Evolutionary conservation across 2,329 filamentous ascomycete genomes (phyloP).

Genomic region (Parastagonospora nodorum): DNA sequence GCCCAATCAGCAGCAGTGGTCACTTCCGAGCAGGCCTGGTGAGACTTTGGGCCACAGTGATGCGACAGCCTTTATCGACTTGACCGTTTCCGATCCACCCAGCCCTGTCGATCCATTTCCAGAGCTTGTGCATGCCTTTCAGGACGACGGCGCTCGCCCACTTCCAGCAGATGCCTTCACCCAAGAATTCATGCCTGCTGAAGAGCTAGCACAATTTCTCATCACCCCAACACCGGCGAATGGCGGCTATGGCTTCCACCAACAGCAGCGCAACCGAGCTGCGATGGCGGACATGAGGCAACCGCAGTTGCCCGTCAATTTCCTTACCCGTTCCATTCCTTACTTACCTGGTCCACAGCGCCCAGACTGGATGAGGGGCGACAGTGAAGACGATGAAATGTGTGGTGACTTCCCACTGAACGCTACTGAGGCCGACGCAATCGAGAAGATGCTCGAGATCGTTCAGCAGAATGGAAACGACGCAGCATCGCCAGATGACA

Average conservation of each 20-base stretch:
- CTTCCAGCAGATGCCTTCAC: conserved; percentile 20
- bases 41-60: background rate
- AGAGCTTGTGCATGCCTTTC: conserved; percentile 7
- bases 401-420: conserved; percentile 19
- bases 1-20: conserved; percentile 1
- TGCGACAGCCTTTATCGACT: conserved; percentile 20
- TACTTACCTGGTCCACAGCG: conserved; percentile 8
- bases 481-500: conserved; percentile 53
- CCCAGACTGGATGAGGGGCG: conserved; percentile 2
- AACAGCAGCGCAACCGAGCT: conserved; percentile 1
- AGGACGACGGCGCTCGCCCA: conserved; percentile 4
- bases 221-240: conserved; percentile 16
- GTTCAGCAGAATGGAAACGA: conserved; percentile 42
- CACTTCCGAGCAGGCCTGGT: conserved; percentile 2
- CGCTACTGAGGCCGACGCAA: conserved; percentile 22
- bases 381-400: conserved; percentile 20
- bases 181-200: conserved; percentile 29
- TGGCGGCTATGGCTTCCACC: conserved; percentile 20
- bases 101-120: conserved; percentile 12
- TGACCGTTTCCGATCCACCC: conserved; percentile 31
- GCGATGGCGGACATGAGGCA: background rate
- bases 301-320: background rate
- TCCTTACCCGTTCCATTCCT: conserved; percentile 3
- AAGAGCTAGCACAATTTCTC: conserved; percentile 39
- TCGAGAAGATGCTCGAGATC: conserved; percentile 39